Evolutionary conservation across 129 eudicot genomes (phyloP).

Genomic region (Chrysanthemum seticuspe): DNA sequence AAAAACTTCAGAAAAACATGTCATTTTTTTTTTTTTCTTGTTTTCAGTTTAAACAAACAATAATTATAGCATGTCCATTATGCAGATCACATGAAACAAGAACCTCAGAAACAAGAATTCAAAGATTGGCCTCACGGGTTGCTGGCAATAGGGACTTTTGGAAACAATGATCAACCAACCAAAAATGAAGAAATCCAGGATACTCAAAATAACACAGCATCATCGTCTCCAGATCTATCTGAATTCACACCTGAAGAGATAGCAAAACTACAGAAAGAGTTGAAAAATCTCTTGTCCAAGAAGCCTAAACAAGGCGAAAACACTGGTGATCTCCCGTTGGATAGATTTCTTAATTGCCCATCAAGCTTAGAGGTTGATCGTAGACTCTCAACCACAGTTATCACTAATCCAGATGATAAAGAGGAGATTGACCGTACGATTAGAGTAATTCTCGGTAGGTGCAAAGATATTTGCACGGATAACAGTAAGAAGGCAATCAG

Average conservation of each 20-base stretch:
- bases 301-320: constrained; percentile 57
- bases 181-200: constrained; percentile 40
- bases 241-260: constrained; percentile 96
- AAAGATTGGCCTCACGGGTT: constrained; percentile 61
- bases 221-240: constrained; percentile 74
- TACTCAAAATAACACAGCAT: constrained; percentile 26
- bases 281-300: constrained; percentile 61
- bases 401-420: constrained; percentile 50
- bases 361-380: constrained; percentile 96
- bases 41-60: neutral
- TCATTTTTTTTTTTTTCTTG: constrained; percentile 2
- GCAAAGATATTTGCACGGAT: constrained; percentile 84
- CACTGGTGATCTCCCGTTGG: constrained; percentile 69
- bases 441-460: constrained; percentile 78
- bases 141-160: constrained; percentile 86
- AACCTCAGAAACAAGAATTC: constrained; percentile 52
- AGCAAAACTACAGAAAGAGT: constrained; percentile 69
- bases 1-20: neutral
- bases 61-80: neutral
- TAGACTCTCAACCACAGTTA: constrained; percentile 52
- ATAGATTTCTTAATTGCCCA: constrained; percentile 96
- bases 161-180: constrained; percentile 42
- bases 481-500: constrained; percentile 63
- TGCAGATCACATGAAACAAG: constrained; percentile 56
- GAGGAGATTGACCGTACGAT: constrained; percentile 90